phyloP scores from a whole-genome alignment of 108 stramenopile genomes.

The Skeletonema grethae region DNA sequence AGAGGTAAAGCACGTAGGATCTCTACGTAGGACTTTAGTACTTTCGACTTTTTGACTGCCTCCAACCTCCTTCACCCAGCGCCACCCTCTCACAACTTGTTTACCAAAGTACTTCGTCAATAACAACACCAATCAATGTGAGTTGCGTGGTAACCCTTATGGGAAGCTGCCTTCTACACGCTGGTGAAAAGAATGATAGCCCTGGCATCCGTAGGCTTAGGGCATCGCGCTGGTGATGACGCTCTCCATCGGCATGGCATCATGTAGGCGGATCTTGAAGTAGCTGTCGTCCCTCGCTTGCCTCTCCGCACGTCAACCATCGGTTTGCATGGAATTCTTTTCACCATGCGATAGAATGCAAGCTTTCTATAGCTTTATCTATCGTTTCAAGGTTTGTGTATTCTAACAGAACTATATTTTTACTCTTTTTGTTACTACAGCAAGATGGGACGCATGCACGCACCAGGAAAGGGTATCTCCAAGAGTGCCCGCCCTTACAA shows the following conservation, averaged over 20 bases:
- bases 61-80: neutral
- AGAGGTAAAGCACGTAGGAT: constrained; percentile 2
- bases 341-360: constrained; percentile 6
- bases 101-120: neutral
- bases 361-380: neutral
- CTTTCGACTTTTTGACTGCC: neutral
- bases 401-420: neutral
- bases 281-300: neutral
- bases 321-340: neutral
- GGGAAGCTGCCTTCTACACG: constrained; percentile 88
- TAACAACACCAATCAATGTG: constrained; percentile 63
- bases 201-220: neutral
- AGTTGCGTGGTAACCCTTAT: constrained; percentile 70
- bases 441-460: constrained; percentile 94
- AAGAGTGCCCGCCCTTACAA: constrained; percentile 99
- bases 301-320: neutral
- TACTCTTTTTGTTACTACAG: constrained; percentile 15
- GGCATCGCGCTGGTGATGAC: neutral
- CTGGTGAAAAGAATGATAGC: constrained; percentile 16
- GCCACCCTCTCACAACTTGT: neutral
- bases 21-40: neutral
- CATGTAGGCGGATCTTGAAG: neutral
- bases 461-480: constrained; percentile 99
- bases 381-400: constrained; percentile 5
- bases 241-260: constrained; percentile 1